Evolutionary conservation across 2,329 filamentous ascomycete genomes (phyloP), one percentile per base, ranked within the genome.

Genomic region (Helotiales sp.): DNA sequence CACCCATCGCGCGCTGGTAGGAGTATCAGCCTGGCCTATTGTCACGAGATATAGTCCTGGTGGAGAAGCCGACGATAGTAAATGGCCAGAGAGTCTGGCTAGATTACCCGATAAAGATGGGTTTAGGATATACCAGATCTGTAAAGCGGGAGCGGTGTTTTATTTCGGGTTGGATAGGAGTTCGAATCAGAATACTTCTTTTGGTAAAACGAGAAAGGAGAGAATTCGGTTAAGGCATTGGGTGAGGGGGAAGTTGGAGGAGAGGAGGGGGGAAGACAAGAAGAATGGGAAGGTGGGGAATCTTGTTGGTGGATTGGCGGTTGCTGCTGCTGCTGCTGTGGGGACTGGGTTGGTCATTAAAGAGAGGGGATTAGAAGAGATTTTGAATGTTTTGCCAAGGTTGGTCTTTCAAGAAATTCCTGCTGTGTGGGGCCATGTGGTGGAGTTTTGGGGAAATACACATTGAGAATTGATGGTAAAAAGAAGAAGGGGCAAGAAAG

Each of bases 1-100:
- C 7, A 53, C 53, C 4, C 52, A 64, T 29, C 33, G 50, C 3
- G 61, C 63, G 0, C 42, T 60, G 34, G 42, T 40, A 2, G 67
- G 67, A 31, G 65, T 69, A 10, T 46, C 47, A 1, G 44, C 63
- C 4, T 67, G 63, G 63, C 66, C 67, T 2, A 29, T 56, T 0
- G 61, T 66, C 6, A 56, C 56, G 8, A 46, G 64, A 9, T 69
- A 62, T 24, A 66, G 62, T 51, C 55, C 64, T 1, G 66, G 67
- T 1, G 53, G 29, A 10, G 53, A 54, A 8, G 57, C 49, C 10
- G 63, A 58, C 17, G 62, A 59, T 36, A 13, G 27, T 3, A 30
- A 22, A 9, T 42, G 55, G 3, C 33, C 36, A 24, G 52, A 46
- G 9, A 56, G 59, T 25, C 12, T 24, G 6, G 40, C 40, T 2